These are phyloP conservation scores for Claviceps sp. DNA, from an alignment of 2,329 filamentous ascomycete species.

Conservation along the genomic window DNA sequence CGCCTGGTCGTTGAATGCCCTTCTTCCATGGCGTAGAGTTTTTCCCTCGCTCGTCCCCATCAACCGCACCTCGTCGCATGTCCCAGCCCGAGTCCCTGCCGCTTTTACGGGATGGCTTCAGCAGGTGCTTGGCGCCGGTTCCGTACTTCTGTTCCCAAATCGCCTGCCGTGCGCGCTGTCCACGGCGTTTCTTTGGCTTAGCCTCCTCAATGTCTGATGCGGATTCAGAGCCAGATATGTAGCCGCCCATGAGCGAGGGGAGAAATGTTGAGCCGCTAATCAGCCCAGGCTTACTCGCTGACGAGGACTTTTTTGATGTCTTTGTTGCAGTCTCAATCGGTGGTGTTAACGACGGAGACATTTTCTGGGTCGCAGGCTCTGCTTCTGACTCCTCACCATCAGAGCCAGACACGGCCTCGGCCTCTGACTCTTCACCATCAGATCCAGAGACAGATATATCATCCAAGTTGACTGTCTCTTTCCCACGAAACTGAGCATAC, in stretches of 20 bases:
- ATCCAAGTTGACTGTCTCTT: slow-evolving; percentile 24
- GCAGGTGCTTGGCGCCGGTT: slow-evolving; percentile 52
- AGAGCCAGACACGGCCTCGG: slow-evolving; percentile 13
- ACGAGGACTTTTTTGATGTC: slow-evolving; percentile 6
- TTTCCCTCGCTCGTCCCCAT: slow-evolving; percentile 20
- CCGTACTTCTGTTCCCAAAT: slow-evolving; percentile 76
- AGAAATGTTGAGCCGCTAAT: slow-evolving; percentile 46
- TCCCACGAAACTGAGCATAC: slow-evolving; percentile 18
- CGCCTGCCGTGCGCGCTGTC: slow-evolving; percentile 63
- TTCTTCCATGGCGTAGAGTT: slow-evolving; percentile 38
- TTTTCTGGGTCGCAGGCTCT: slow-evolving; percentile 13
- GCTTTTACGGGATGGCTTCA: slow-evolving; percentile 22
- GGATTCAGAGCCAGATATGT: slow-evolving; percentile 62
- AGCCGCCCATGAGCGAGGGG: slow-evolving; percentile 65
- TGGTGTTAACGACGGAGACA: slow-evolving; percentile 18
- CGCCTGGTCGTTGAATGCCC: slow-evolving; percentile 27
- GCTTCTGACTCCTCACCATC: slow-evolving; percentile 15
- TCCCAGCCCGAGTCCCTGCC: slow-evolving; percentile 44
- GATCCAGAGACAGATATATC: slow-evolving; percentile 26
- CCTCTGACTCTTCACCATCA: slow-evolving; percentile 14
- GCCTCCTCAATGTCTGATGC: slow-evolving; percentile 54
- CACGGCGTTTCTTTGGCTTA: slow-evolving; percentile 56
- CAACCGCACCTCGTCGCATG: slow-evolving; percentile 39
- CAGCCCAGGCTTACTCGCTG: slow-evolving; percentile 10
- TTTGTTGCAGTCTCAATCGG: slow-evolving; percentile 11